phyloP scores from a whole-genome alignment of 371 early-diverging fungal genomes.

The Rhizomucor miehei region DNA sequence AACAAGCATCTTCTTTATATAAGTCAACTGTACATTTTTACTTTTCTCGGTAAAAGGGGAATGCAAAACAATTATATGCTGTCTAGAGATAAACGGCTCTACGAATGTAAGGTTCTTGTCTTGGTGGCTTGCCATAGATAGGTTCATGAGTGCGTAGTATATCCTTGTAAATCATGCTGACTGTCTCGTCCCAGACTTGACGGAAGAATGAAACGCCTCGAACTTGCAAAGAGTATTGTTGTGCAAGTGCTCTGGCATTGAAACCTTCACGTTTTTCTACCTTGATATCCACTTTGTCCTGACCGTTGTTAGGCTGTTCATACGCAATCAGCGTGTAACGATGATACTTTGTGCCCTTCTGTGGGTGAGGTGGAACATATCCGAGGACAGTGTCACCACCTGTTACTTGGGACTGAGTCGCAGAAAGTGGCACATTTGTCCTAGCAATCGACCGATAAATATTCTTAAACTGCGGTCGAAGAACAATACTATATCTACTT shows the following conservation, averaged over 20 bases:
- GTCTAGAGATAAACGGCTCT: constrained; percentile 52
- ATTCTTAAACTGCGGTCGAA: not conserved
- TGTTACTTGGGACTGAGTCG: constrained; percentile 41
- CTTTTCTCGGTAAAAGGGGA: not conserved
- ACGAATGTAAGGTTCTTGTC: constrained; percentile 47
- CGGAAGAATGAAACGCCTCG: constrained; percentile 76
- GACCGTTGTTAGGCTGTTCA: constrained; percentile 66
- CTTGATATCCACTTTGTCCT: constrained; percentile 47
- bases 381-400: constrained; percentile 58
- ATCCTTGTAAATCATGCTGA: constrained; percentile 65
- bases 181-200: constrained; percentile 70
- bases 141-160: constrained; percentile 55
- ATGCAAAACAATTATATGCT: not conserved
- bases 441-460: constrained; percentile 20
- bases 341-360: constrained; percentile 76
- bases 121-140: constrained; percentile 58
- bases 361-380: constrained; percentile 82
- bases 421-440: constrained; percentile 64
- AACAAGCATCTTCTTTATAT: no score
- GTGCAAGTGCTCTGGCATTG: constrained; percentile 47
- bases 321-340: constrained; percentile 71
- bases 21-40: not conserved
- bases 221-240: constrained; percentile 39
- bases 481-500: constrained; percentile 11
- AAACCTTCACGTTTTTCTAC: constrained; percentile 39